These are phyloP conservation scores for Trapa bicornis DNA, from an alignment of 345 rosid genomes.

Conservation along the genomic window DNA sequence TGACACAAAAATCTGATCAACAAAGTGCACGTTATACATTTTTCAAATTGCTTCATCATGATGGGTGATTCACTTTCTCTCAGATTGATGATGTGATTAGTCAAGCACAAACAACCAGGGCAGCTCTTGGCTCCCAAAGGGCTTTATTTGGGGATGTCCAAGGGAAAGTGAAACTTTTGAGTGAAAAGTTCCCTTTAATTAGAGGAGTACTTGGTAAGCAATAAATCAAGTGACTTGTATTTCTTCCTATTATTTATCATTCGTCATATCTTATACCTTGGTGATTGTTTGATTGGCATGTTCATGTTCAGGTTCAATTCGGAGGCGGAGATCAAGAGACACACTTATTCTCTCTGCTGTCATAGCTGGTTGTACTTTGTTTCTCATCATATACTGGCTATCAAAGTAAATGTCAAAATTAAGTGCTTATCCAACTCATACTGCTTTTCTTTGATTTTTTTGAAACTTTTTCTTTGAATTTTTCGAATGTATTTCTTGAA, in stretches of 20 bases:
- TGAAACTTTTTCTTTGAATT: slow-evolving; percentile 7
- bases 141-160: slow-evolving; percentile 81
- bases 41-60: neutral
- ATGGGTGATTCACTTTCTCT: slow-evolving; percentile 7
- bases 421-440: slow-evolving; percentile 5
- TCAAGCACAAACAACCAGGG: slow-evolving; percentile 91
- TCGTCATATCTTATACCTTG: slow-evolving; percentile 3
- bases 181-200: slow-evolving; percentile 78
- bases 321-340: slow-evolving; percentile 75
- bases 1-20: neutral
- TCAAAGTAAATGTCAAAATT: slow-evolving; percentile 31
- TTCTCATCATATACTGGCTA: slow-evolving; percentile 87
- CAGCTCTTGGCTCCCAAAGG: slow-evolving; percentile 82
- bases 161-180: slow-evolving; percentile 77
- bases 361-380: slow-evolving; percentile 84
- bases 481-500: slow-evolving; percentile 19
- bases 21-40: neutral
- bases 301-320: slow-evolving; percentile 56
- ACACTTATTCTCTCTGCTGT: slow-evolving; percentile 83
- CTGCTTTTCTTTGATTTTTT: slow-evolving; percentile 17
- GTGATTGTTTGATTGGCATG: slow-evolving; percentile 5
- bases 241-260: no score
- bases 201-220: slow-evolving; percentile 76
- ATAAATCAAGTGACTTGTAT: neutral
- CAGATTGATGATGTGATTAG: slow-evolving; percentile 93